phyloP scores from a whole-genome alignment of 371 early-diverging fungal genomes.

The Mycotypha africana region DNA sequence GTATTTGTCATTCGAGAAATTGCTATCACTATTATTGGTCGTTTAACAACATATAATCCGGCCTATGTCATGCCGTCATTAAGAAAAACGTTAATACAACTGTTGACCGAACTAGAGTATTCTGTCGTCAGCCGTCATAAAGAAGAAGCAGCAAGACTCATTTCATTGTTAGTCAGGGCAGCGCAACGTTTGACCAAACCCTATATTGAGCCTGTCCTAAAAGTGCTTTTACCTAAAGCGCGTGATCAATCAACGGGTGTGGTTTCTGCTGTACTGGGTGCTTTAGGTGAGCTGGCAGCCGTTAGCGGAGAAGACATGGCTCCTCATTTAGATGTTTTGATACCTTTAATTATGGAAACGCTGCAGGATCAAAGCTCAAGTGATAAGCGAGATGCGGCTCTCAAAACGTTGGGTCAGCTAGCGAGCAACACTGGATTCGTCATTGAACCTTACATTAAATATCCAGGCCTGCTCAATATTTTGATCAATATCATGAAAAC shows the following conservation, averaged over 20 bases:
- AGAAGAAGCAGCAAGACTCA: conserved; percentile 82
- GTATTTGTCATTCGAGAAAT: conserved; percentile 85
- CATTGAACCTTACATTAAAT: conserved; percentile 87
- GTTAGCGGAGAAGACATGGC: conserved; percentile 84
- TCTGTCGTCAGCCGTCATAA: conserved; percentile 80
- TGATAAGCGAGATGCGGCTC: conserved; percentile 83
- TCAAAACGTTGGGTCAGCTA: conserved; percentile 82
- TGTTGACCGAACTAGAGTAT: conserved; percentile 90
- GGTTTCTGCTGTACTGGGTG: conserved; percentile 77
- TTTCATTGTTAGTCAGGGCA: conserved; percentile 73
- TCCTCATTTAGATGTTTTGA: conserved; percentile 76
- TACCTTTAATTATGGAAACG: conserved; percentile 87
- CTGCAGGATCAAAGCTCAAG: conserved; percentile 86
- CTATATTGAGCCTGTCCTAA: conserved; percentile 86
- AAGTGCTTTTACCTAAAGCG: conserved; percentile 80
- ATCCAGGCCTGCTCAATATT: conserved; percentile 79
- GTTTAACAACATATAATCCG: conserved; percentile 84
- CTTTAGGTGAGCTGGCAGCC: conserved; percentile 84
- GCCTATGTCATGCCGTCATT: conserved; percentile 92
- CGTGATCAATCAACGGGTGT: conserved; percentile 78
- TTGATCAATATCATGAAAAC: conserved; percentile 81
- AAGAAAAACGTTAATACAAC: conserved; percentile 81
- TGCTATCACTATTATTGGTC: conserved; percentile 83
- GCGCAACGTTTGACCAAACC: conserved; percentile 84
- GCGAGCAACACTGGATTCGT: conserved; percentile 86